phyloP scores from a whole-genome alignment of 768 basidiomycete species.

The Pulveroboletus ravenelii region DNA sequence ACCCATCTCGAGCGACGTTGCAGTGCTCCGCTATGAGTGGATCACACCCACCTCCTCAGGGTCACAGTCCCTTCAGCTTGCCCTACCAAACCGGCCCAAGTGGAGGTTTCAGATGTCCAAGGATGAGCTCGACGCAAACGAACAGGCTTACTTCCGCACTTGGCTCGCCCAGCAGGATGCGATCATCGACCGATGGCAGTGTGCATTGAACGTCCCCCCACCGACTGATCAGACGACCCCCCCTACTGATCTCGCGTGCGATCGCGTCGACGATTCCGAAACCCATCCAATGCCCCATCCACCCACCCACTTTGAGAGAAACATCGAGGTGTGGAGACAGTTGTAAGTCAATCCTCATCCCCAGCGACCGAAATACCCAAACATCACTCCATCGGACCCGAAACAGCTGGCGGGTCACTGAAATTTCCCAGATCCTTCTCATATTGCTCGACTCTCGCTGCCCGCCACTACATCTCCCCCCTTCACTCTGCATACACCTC shows the following conservation, averaged over 20 bases:
- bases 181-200: conserved; percentile 49
- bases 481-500: conserved; percentile 69
- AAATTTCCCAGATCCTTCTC: conserved; percentile 85
- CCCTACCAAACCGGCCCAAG: conserved; percentile 66
- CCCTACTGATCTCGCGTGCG: not conserved
- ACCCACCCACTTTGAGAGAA: conserved; percentile 81
- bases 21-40: conserved; percentile 31
- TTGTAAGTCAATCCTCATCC: conserved; percentile 46
- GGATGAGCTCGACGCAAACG: conserved; percentile 84
- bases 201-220: conserved; percentile 7
- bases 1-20: conserved; percentile 45
- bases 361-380: not conserved
- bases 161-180: conserved; percentile 71
- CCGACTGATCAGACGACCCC: conserved; percentile 4
- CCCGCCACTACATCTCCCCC: conserved; percentile 81
- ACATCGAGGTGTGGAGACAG: conserved; percentile 93
- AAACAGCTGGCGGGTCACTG: conserved; percentile 85
- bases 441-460: conserved; percentile 88
- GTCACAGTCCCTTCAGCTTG: conserved; percentile 1
- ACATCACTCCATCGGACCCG: not conserved
- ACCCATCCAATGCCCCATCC: conserved; percentile 48
- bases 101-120: conserved; percentile 87
- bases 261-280: conserved; percentile 12
- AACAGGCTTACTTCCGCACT: conserved; percentile 75
- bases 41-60: not conserved